Percentiles rank a stretch among this genome's conserved stretches.
These are phyloP conservation scores for Scalesia atractyloides DNA, from an alignment of 129 eudicot genomes.

Conservation along the genomic window DNA sequence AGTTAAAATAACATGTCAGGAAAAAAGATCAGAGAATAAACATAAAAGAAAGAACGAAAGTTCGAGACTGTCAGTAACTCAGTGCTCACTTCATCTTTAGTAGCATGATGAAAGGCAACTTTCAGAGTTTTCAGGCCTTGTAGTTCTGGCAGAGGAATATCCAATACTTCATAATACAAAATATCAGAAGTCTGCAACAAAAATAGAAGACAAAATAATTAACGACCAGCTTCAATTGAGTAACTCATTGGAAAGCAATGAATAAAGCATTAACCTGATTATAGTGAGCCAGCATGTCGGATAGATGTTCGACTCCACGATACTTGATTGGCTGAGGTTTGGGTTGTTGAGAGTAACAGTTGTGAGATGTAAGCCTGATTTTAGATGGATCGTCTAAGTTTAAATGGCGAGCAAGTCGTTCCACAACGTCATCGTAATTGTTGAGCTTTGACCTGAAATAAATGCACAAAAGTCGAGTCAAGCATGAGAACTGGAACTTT, in stretches of 20 bases:
- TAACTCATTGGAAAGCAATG: slow-evolving; percentile 12
- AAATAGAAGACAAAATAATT: slow-evolving; percentile 4
- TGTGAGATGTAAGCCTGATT: slow-evolving; percentile 84
- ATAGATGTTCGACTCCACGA: slow-evolving; percentile 63
- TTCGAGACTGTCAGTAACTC: not conserved
- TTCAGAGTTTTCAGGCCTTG: slow-evolving; percentile 80
- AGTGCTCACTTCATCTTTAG: slow-evolving; percentile 68
- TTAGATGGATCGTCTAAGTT: slow-evolving; percentile 71
- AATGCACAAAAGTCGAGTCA: slow-evolving; percentile 11
- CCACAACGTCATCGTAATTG: slow-evolving; percentile 78
- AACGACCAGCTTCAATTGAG: not conserved
- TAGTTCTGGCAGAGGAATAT: slow-evolving; percentile 82
- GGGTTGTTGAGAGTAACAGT: slow-evolving; percentile 85
- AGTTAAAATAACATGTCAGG: slow-evolving; percentile 13
- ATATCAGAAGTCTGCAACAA: slow-evolving; percentile 66
- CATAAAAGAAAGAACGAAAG: not conserved
- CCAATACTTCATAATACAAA: slow-evolving; percentile 81
- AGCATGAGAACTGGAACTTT: not conserved
- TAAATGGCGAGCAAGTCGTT: slow-evolving; percentile 64
- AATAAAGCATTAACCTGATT: slow-evolving; percentile 54
- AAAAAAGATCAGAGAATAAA: not conserved
- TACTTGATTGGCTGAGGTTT: slow-evolving; percentile 84
- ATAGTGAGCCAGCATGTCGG: slow-evolving; percentile 80
- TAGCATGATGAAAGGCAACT: slow-evolving; percentile 78
- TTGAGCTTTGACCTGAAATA: slow-evolving; percentile 63